phyloP scores from a whole-genome alignment of 2,329 filamentous ascomycete genomes.

The Pestalotiopsis fici region DNA sequence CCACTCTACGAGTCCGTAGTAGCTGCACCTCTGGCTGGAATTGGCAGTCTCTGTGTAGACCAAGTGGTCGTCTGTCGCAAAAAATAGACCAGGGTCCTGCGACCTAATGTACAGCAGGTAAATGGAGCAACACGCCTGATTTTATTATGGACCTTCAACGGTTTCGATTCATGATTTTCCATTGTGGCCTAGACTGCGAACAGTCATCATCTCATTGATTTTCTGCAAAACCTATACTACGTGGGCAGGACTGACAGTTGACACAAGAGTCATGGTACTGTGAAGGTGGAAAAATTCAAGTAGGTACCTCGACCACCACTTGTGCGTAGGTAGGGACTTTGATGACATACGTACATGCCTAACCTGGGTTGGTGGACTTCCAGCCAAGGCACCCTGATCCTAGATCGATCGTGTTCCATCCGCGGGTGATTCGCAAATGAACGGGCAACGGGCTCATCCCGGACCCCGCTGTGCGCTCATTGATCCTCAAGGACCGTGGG shows the following conservation, averaged over 20 bases:
- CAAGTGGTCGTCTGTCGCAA: neutral
- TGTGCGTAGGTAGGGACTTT: neutral
- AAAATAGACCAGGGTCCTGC: neutral
- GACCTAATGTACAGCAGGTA: neutral
- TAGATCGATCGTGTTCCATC: neutral
- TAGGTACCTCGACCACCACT: neutral
- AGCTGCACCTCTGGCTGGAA: neutral
- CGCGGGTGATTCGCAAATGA: constrained; percentile 3
- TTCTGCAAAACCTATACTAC: neutral
- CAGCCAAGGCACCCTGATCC: neutral
- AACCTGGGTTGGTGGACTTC: neutral
- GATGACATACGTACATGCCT: neutral
- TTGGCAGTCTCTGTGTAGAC: neutral
- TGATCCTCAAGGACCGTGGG: neutral
- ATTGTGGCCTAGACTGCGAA: too few species aligned
- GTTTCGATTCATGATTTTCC: neutral
- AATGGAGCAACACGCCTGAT: neutral
- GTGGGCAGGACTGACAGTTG: neutral
- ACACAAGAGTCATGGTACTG: neutral
- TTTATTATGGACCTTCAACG: neutral
- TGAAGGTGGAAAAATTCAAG: too few species aligned
- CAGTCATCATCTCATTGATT: too few species aligned
- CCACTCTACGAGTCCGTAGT: neutral
- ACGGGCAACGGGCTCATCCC: neutral
- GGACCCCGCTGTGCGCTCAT: neutral